Evolutionary conservation across 2,329 filamentous ascomycete species (phyloP), one percentile per base, ranked within the genome.

Genomic region (Fusarium musae): DNA sequence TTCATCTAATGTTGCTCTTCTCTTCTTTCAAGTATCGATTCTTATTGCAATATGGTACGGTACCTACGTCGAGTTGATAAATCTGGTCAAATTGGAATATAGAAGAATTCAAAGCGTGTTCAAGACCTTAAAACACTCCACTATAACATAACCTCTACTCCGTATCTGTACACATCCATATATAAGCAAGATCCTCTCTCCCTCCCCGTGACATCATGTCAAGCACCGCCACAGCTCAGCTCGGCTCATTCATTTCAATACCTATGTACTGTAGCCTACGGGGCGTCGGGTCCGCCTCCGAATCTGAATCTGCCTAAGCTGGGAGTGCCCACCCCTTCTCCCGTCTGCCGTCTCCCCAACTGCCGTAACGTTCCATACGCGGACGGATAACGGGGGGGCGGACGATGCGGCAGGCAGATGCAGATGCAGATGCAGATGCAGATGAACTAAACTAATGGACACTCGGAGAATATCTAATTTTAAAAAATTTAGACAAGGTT

Each of bases 261-360:
- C 26, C 26, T 26, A n/a, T n/a, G n/a, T n/a, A 26, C 44, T 47
- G 28, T 47, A 42, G 16, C 23, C 16, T 15, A 11, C 63, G 66
- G 63, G 66, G 66, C 12, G 50, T 21, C 66, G 66, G 66, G 13
- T 30, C 23, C 28, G 42, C 21, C 61, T 64, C 61, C 61, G 40
- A 10, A 13, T 53, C 42, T 34, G 40, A 28, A 13, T 53, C 42
- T 34, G 17, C 36, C 47, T 43, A 23, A 30, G 19, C n/a, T 37
- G 42, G n/a, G 17, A 58, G 26, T 59, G 23, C 13, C 43, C 34
- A 49, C 47, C 30, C 23, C 30, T 44, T 61, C 49, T 53, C 12
- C 64, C 46, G 30, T 63, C 26, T 62, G 26, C 43, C 43, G 34
- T 42, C 62, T 46, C 49, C 37, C 40, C 40, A 23, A 26, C 42